Base-by-base conservation (phyloP, 805 yeast species). In the Saccharomycopsis lassenensis region DNA sequence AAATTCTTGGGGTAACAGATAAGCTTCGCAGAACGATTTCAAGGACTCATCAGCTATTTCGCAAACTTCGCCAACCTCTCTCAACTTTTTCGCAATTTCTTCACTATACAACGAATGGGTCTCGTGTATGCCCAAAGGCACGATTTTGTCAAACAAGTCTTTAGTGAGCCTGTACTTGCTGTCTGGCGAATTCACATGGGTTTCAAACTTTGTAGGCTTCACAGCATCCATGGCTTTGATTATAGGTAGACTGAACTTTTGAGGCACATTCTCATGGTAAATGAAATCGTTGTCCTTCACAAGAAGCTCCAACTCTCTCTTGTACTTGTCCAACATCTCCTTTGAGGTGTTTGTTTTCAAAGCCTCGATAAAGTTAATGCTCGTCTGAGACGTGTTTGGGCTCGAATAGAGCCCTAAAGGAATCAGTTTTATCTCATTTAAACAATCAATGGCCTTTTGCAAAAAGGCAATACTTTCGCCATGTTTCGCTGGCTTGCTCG, bases 231-330 rank as follows among this genome's bases (percentile, higher is more conserved):
- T 62, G 1, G 77, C 71, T 43, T 80, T 74, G 4, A 85, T 64
- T 10, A 74, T 79, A 5, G 83, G 71, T 33, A 85, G 57, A 0
- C 77, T 56, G 16, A 71, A 70, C 21, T 58, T 57, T 3, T 71
- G 61, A 1, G 95, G 95, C 10, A 87, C 61, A 1, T 64, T 49
- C 15, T 80, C 89, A 55, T 91, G 94, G 52, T 83, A 89, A 24
- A 89, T 83, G 48, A 74, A 78, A 52, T 89, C 96, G 50, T 89
- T 89, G 51, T 89, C 97, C 46, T 81, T 85, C 18, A 69, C 74
- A 47, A 83, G 48, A 2, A 55, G 47, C 19, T 53, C 54, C 10
- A 61, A 44, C 33, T 65, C 61, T 7, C 50, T 41, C 17, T 50
- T 50, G 34, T 51, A 23, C 11, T 54, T 56, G 12, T 62, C 65